phyloP scores from a whole-genome alignment of 2,329 filamentous ascomycete genomes.

The Xylaria sp. region DNA sequence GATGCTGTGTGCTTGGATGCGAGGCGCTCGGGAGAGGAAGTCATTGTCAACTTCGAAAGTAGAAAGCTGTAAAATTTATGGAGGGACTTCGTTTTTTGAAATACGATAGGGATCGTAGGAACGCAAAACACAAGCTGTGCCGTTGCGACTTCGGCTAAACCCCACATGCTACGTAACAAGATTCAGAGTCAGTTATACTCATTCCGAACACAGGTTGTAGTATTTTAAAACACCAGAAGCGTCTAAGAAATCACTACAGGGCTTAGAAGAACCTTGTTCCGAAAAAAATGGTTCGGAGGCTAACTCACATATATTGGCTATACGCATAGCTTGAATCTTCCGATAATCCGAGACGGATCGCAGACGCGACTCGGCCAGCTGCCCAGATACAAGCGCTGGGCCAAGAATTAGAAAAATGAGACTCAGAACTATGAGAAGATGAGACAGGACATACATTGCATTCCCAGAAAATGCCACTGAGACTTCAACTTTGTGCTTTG shows the following conservation, averaged over 20 bases:
- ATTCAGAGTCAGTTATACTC: not conserved
- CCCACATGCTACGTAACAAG: constrained; percentile 13
- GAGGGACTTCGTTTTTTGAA: not conserved
- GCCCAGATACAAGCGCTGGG: constrained; percentile 24
- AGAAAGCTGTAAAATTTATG: not conserved
- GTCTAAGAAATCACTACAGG: too few species aligned
- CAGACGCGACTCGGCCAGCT: constrained; percentile 21
- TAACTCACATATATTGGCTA: constrained; percentile 24
- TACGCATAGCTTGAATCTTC: constrained; percentile 23
- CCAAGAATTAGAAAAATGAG: not conserved
- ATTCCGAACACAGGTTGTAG: not conserved
- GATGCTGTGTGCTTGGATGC: not conserved
- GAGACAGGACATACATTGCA: constrained; percentile 31
- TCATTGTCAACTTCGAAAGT: not conserved
- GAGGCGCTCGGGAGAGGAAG: not conserved
- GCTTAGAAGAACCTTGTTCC: not conserved
- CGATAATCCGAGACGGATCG: not conserved
- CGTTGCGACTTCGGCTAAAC: constrained; percentile 27
- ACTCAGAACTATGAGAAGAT: not conserved
- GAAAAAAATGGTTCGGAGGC: not conserved
- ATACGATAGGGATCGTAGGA: constrained; percentile 14
- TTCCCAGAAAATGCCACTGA: constrained; percentile 40
- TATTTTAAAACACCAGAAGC: not conserved
- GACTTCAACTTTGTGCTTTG: constrained; percentile 46
- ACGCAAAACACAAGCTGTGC: constrained; percentile 29